Conservation (phyloP, 495 filamentous ascomycete species). For the Daldinia childiae region DNA sequence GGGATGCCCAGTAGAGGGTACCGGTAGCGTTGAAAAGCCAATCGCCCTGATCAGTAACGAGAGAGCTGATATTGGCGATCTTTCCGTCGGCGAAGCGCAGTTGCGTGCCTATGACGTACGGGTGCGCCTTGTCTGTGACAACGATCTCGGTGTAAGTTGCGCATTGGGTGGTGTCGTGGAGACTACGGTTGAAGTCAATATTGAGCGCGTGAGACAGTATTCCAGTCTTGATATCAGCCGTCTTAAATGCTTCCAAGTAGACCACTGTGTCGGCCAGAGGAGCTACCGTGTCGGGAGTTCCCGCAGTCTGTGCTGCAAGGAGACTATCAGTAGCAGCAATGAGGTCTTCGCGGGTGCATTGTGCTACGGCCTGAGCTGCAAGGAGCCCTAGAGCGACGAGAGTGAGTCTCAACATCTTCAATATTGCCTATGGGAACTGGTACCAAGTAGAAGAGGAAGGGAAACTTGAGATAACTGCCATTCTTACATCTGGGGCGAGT, state of each 20-base stretch:
- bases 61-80: conserved; percentile 53
- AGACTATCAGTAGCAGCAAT: conserved; percentile 52
- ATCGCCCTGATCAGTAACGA: conserved; percentile 55
- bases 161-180: conserved; percentile 59
- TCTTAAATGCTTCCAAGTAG: conserved; percentile 57
- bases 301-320: conserved; percentile 56
- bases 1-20: conserved; percentile 56
- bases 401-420: conserved; percentile 41
- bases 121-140: conserved; percentile 52
- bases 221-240: conserved; percentile 48
- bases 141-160: conserved; percentile 64
- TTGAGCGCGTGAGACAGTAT: conserved; percentile 55
- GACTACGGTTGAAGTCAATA: conserved; percentile 59
- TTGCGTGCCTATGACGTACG: conserved; percentile 62
- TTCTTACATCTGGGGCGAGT: conserved; percentile 25
- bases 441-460: conserved; percentile 2
- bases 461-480: conserved; percentile 1
- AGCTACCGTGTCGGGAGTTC: conserved; percentile 46
- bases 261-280: conserved; percentile 38
- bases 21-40: conserved; percentile 63
- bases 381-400: conserved; percentile 35
- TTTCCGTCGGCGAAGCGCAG: conserved; percentile 48
- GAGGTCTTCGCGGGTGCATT: conserved; percentile 56
- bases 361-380: conserved; percentile 34
- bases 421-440: conserved; percentile 6